Percentiles rank a stretch among this genome's conserved stretches.
Evolutionary conservation across 202 grass and related monocot species (phyloP).

Genomic region (Musa balbisiana): DNA sequence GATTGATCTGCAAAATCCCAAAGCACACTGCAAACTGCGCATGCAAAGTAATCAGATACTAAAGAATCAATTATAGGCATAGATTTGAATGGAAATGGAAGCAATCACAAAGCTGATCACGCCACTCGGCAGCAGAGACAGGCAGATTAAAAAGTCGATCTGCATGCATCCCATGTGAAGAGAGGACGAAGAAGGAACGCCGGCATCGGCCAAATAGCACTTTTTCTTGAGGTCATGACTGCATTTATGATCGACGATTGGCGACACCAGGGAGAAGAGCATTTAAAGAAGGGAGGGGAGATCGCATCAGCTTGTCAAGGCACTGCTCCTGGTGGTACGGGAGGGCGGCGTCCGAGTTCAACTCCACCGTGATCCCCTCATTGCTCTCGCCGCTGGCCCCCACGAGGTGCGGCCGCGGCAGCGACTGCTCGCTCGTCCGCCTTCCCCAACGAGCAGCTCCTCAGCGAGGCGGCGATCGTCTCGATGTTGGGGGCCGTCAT

Average conservation of each 20-base stretch:
- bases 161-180: too few relatives aligned
- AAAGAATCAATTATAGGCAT: too few relatives aligned
- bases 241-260: constrained; percentile 50
- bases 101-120: too few relatives aligned
- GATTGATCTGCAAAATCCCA: too few relatives aligned
- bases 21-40: too few relatives aligned
- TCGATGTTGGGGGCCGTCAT: neutral
- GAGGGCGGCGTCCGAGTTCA: constrained; percentile 74
- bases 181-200: neutral
- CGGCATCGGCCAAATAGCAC: neutral
- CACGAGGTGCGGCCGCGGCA: neutral
- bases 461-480: constrained; percentile 1
- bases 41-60: too few relatives aligned
- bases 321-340: constrained; percentile 88
- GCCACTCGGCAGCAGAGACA: too few relatives aligned
- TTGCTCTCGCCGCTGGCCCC: constrained; percentile 40
- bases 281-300: neutral
- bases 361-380: constrained; percentile 54
- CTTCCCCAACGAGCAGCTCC: neutral
- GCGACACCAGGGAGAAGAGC: neutral
- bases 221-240: neutral
- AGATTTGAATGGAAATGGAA: too few relatives aligned
- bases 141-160: too few relatives aligned
- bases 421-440: neutral
- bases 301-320: constrained; percentile 71